Evolutionary conservation across 208 protist genomes (phyloP).

Genomic region (Leishmania mexicana): DNA sequence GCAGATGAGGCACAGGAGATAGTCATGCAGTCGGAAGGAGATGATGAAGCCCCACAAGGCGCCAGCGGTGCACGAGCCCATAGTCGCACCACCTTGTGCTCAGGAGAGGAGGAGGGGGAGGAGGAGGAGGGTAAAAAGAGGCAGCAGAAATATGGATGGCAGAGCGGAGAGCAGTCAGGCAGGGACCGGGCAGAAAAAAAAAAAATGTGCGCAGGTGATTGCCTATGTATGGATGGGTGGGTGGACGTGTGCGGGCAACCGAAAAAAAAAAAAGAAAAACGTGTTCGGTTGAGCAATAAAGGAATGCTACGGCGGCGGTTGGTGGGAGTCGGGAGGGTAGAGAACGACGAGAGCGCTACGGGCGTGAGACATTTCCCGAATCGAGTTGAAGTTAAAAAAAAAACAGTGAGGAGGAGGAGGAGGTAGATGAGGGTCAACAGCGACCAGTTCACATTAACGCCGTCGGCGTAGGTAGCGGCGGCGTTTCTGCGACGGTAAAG

Average conservation of each 20-base stretch:
- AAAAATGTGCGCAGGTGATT: too few relatives aligned
- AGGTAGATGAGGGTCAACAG: not conserved
- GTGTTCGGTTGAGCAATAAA: too few relatives aligned
- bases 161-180: not conserved
- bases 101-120: not conserved
- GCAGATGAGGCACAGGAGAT: slow-evolving; percentile 40
- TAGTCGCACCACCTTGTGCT: not conserved
- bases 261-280: not conserved
- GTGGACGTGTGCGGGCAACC: not conserved
- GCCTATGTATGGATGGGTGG: not conserved
- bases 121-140: not conserved
- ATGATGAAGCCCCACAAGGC: slow-evolving; percentile 9
- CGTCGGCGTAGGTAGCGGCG: not conserved
- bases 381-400: not conserved
- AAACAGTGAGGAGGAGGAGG: not conserved
- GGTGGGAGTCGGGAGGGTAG: not conserved
- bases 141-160: not conserved
- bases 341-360: not conserved
- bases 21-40: slow-evolving; percentile 48
- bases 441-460: not conserved
- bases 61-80: not conserved
- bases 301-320: not conserved
- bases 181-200: not conserved
- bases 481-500: not conserved
- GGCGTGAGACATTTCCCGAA: not conserved